Evolutionary conservation across 228 moss, liverwort and hornwort genomes (phyloP).

Genomic region (Sphagnum magellanicum): DNA sequence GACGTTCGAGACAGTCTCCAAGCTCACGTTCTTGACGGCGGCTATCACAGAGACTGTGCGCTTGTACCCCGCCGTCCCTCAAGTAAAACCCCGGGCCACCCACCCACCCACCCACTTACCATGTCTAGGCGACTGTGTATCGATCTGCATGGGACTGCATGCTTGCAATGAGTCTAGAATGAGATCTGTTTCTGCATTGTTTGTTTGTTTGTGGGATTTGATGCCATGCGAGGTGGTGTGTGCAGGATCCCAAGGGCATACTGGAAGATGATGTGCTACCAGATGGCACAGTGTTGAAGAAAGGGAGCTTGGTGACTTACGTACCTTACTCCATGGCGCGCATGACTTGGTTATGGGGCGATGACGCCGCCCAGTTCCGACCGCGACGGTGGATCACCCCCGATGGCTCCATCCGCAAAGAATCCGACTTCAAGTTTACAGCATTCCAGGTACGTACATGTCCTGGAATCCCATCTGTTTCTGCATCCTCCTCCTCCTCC

Average conservation of each 20-base stretch:
- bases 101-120: too few relatives aligned
- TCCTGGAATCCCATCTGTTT: too few relatives aligned
- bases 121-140: too few relatives aligned
- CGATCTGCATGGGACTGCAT: neutral
- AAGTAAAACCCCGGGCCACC: conserved; percentile 10
- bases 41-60: conserved; percentile 26
- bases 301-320: neutral
- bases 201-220: neutral
- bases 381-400: conserved; percentile 16
- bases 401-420: conserved; percentile 1
- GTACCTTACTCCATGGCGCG: conserved; percentile 17
- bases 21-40: conserved; percentile 26
- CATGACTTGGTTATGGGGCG: conserved; percentile 13
- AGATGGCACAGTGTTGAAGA: conserved; percentile 7
- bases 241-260: conserved; percentile 29
- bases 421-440: conserved; percentile 2
- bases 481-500: too few relatives aligned
- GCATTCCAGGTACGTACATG: conserved; percentile 2
- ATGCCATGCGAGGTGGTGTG: neutral
- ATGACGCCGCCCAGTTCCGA: conserved; percentile 13
- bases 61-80: conserved; percentile 33
- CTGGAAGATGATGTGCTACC: conserved; percentile 13
- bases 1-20: conserved; percentile 17
- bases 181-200: neutral
- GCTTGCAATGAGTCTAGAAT: neutral